Conservation (phyloP, 2,329 filamentous ascomycete genomes). For the Pestalotiopsis sp. region DNA sequence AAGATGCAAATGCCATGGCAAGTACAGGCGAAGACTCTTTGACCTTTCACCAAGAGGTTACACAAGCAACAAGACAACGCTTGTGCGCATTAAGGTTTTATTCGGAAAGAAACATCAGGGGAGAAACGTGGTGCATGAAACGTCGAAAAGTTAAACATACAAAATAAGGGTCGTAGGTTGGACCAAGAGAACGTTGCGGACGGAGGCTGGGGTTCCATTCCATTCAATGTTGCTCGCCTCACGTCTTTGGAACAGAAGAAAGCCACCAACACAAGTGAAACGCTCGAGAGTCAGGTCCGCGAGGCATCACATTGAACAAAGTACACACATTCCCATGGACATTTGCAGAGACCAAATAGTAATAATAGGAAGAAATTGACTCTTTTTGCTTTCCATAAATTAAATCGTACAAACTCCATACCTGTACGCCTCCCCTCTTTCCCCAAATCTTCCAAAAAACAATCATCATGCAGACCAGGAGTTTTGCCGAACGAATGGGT, state of each 20-base stretch:
- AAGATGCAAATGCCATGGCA: too few relatives aligned
- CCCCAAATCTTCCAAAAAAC: slow-evolving; percentile 34
- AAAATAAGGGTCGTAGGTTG: background rate
- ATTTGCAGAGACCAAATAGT: background rate
- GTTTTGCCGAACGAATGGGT: slow-evolving; percentile 21
- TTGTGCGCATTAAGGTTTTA: background rate
- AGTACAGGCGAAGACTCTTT: background rate
- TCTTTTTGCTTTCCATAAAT: slow-evolving; percentile 26
- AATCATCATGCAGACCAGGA: slow-evolving; percentile 29
- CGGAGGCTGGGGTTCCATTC: background rate
- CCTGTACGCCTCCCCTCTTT: slow-evolving; percentile 35
- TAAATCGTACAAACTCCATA: slow-evolving; percentile 41
- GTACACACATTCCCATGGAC: background rate
- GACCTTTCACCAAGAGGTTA: background rate
- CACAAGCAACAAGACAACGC: background rate
- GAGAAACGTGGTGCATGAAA: background rate
- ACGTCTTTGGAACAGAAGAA: background rate
- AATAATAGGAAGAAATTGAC: slow-evolving; percentile 11
- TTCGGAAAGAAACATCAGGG: background rate
- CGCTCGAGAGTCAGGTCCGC: background rate
- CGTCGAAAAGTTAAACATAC: background rate
- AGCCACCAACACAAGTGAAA: background rate
- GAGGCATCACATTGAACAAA: background rate
- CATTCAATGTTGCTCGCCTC: background rate
- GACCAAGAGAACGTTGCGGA: background rate